These are phyloP conservation scores for Talaromyces sp. DNA, from an alignment of 2,329 filamentous ascomycete genomes.

Conservation along the genomic window DNA sequence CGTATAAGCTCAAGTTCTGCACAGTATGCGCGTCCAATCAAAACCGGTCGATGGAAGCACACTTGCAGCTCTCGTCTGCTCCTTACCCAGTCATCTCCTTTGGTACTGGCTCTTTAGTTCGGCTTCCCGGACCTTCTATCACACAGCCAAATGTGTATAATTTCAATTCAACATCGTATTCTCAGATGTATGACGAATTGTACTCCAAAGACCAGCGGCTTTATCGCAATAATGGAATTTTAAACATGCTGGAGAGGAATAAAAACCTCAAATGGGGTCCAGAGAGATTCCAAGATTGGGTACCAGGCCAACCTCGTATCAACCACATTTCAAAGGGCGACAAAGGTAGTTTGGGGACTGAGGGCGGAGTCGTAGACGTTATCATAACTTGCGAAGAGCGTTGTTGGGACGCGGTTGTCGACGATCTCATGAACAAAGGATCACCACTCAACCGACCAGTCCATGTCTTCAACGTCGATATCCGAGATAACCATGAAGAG, in stretches of 20 bases:
- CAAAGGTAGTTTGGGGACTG: slow-evolving; percentile 72
- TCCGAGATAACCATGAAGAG: slow-evolving; percentile 97
- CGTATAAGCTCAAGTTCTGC: slow-evolving; percentile 90
- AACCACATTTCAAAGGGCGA: slow-evolving; percentile 65
- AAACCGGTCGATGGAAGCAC: slow-evolving; percentile 99
- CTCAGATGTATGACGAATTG: slow-evolving; percentile 89
- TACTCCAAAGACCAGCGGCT: slow-evolving; percentile 77
- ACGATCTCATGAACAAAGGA: slow-evolving; percentile 83
- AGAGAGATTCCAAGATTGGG: slow-evolving; percentile 97
- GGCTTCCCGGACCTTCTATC: slow-evolving; percentile 84
- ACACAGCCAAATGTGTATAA: slow-evolving; percentile 94
- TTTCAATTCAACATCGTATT: slow-evolving; percentile 96
- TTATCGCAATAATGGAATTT: slow-evolving; percentile 84
- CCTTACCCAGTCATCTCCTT: slow-evolving; percentile 96
- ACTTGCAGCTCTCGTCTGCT: slow-evolving; percentile 80
- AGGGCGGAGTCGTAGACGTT: slow-evolving; percentile 84
- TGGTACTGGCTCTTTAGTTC: slow-evolving; percentile 90
- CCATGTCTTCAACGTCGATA: slow-evolving; percentile 97
- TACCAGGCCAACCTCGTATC: slow-evolving; percentile 74
- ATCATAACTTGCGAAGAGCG: slow-evolving; percentile 97
- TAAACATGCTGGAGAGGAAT: slow-evolving; percentile 95
- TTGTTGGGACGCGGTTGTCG: slow-evolving; percentile 96
- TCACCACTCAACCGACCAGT: slow-evolving; percentile 85
- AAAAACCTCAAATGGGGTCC: slow-evolving; percentile 89
- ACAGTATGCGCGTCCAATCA: slow-evolving; percentile 99